Evolutionary conservation across 371 early-diverging fungal species (phyloP).

Genomic region (Syncephalastrum racemosum): DNA sequence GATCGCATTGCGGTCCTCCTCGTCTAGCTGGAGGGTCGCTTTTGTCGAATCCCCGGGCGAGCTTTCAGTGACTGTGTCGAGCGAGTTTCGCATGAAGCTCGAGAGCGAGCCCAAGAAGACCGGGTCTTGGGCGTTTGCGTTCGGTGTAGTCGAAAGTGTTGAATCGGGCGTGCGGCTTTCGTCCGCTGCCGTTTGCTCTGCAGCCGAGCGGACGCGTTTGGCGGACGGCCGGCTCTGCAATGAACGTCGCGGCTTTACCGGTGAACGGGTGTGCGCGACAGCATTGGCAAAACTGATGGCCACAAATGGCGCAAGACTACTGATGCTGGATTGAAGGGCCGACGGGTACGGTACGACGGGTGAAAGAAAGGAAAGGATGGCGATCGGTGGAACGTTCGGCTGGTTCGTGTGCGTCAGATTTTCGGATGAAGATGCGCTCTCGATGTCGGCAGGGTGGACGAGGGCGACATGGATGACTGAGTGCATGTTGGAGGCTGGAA

Average conservation of each 20-base stretch:
- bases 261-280: constrained; percentile 20
- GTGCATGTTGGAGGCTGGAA: constrained; percentile 48
- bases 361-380: constrained; percentile 61
- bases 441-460: constrained; percentile 35
- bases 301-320: constrained; percentile 54
- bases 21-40: not conserved
- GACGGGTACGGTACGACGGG: constrained; percentile 62
- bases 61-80: constrained; percentile 33
- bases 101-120: constrained; percentile 28
- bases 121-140: constrained; percentile 14
- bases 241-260: constrained; percentile 1
- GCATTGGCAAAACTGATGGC: constrained; percentile 49
- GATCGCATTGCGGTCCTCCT: not conserved
- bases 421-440: constrained; percentile 12
- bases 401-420: constrained; percentile 6
- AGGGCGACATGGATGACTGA: constrained; percentile 63
- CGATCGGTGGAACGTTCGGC: constrained; percentile 47
- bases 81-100: constrained; percentile 30
- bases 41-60: not conserved
- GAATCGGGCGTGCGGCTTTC: constrained; percentile 9
- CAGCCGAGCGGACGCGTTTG: not conserved
- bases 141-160: constrained; percentile 11
- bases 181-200: no score
- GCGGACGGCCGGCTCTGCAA: constrained; percentile 1
- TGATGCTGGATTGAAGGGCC: constrained; percentile 45